Conservation (phyloP, 345 rosid genomes). For the Aurinia saxatilis region DNA sequence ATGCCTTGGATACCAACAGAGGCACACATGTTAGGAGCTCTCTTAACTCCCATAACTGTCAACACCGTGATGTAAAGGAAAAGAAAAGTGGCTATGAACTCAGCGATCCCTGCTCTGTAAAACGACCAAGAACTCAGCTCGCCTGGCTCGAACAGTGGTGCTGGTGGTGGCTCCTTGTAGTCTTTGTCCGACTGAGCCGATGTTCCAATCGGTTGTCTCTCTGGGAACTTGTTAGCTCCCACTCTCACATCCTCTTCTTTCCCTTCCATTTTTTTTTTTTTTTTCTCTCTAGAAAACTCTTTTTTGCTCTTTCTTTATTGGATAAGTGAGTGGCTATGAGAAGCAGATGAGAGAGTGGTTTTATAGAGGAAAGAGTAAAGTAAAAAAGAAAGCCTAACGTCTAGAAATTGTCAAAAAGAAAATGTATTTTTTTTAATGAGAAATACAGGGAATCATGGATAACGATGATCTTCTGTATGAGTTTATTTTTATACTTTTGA, state of each 20-base stretch:
- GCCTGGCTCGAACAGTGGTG: constrained; percentile 37
- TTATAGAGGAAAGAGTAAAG: constrained; percentile 1
- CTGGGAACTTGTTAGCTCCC: constrained; percentile 40
- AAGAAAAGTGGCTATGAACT: constrained; percentile 33
- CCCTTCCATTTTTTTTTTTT: constrained; percentile 30
- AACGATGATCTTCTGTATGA: background rate
- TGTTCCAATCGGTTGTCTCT: constrained; percentile 39
- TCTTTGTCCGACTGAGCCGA: constrained; percentile 37
- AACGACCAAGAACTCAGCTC: constrained; percentile 40
- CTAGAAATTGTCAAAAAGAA: background rate
- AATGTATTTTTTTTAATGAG: background rate
- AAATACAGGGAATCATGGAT: constrained; percentile 10
- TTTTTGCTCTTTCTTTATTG: background rate
- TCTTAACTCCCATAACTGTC: constrained; percentile 39
- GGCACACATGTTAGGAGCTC: constrained; percentile 34
- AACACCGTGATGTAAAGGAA: constrained; percentile 31
- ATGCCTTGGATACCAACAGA: constrained; percentile 43
- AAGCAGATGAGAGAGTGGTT: background rate
- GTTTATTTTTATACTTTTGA: background rate
- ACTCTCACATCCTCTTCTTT: constrained; percentile 41
- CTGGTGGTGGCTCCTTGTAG: constrained; percentile 44
- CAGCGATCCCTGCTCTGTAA: constrained; percentile 34
- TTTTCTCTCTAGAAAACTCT: constrained; percentile 5
- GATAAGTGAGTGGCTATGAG: background rate
- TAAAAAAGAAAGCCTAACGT: constrained; percentile 14